Conservation (phyloP, 2,329 filamentous ascomycete genomes). For the Tolypocladium ophioglossoides region DNA sequence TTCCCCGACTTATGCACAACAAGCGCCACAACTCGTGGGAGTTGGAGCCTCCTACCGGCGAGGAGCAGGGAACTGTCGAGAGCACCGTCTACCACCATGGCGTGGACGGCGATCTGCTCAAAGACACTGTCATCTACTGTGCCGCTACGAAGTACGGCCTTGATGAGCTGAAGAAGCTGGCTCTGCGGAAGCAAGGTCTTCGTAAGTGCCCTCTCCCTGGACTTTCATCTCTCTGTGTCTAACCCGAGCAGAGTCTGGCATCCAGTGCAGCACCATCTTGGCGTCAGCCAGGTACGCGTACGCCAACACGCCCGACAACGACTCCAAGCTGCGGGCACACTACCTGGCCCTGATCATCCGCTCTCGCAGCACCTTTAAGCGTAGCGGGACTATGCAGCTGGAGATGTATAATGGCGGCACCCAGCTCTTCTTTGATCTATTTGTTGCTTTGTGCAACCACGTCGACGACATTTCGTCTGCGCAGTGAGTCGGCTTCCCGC, state of each 20-base stretch:
- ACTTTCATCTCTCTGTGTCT: neutral
- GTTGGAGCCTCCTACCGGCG: constrained; percentile 51
- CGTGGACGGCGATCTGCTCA: constrained; percentile 59
- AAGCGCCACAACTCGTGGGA: constrained; percentile 73
- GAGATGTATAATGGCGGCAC: constrained; percentile 84
- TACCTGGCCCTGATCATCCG: constrained; percentile 90
- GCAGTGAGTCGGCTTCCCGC: constrained; percentile 31
- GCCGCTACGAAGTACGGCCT: constrained; percentile 76
- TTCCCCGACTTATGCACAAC: constrained; percentile 71
- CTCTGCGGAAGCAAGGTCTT: constrained; percentile 81
- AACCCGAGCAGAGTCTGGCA: constrained; percentile 50
- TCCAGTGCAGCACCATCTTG: constrained; percentile 76
- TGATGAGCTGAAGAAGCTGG: constrained; percentile 72
- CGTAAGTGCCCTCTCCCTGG: constrained; percentile 34
- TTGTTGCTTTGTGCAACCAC: constrained; percentile 87
- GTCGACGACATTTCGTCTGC: constrained; percentile 58
- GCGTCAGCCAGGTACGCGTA: constrained; percentile 85
- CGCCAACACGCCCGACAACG: constrained; percentile 75
- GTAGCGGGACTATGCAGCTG: constrained; percentile 88
- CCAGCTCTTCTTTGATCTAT: constrained; percentile 83
- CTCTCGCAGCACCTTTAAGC: constrained; percentile 78
- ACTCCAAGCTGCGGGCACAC: constrained; percentile 84
- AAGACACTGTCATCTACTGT: constrained; percentile 88
- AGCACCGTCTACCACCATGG: constrained; percentile 60
- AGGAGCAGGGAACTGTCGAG: constrained; percentile 37